Evolutionary conservation across 1,284 basidiomycete species (phyloP).

Genomic region (Puccinia coronata): DNA sequence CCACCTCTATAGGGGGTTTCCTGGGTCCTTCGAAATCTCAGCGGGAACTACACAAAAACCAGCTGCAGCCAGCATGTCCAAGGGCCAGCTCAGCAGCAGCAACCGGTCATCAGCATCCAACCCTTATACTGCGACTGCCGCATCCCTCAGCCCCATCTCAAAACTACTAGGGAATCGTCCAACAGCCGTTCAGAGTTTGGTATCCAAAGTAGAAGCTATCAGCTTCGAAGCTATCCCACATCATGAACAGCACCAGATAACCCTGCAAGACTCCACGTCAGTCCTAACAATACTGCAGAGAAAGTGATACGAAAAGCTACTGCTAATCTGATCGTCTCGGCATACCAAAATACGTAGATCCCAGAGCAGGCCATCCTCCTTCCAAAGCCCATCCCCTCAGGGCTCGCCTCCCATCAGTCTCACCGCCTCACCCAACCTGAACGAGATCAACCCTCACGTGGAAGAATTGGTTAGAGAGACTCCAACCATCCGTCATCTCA

Average conservation of each 20-base stretch:
- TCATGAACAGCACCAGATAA: not conserved
- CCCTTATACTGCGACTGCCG: too few species aligned
- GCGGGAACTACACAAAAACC: too few species aligned
- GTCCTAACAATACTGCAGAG: too few species aligned
- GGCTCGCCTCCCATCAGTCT: slow-evolving; percentile 1
- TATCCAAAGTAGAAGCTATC: slow-evolving; percentile 26
- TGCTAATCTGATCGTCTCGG: too few species aligned
- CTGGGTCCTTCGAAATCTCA: too few species aligned
- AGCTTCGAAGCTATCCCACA: slow-evolving; percentile 25
- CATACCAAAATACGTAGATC: too few species aligned
- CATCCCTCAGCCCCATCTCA: slow-evolving; percentile 19
- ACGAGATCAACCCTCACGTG: slow-evolving; percentile 7
- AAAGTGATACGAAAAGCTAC: too few species aligned
- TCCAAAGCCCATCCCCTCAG: slow-evolving; percentile 7
- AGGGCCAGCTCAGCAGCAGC: too few species aligned
- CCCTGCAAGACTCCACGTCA: not conserved
- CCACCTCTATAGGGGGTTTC: too few species aligned
- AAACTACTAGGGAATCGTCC: slow-evolving; percentile 25
- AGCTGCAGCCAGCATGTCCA: too few species aligned
- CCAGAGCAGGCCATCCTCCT: too few species aligned
- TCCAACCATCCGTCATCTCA: slow-evolving; percentile 26
- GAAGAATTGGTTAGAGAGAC: slow-evolving; percentile 18
- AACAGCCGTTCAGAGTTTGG: slow-evolving; percentile 15
- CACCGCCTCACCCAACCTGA: not conserved
- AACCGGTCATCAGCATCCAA: too few species aligned